Percentiles rank a stretch among this genome's conserved stretches.
phyloP scores from a whole-genome alignment of 192 early-diverging fungal genomes.

The Coemansia sp. region DNA sequence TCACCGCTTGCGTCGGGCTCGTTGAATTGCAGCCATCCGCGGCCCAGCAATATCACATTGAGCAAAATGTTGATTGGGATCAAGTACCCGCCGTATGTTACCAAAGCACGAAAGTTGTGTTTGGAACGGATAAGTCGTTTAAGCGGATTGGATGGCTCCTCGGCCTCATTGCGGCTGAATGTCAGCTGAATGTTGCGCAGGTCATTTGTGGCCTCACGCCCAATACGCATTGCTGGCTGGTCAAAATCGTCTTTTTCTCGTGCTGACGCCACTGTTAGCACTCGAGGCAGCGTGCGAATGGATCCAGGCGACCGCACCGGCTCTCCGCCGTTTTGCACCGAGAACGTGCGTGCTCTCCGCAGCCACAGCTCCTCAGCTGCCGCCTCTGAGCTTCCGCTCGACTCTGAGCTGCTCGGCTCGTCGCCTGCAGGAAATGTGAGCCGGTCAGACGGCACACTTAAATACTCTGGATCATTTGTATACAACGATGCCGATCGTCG shows the following conservation, averaged over 20 bases:
- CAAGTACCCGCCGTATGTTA: conserved; percentile 51
- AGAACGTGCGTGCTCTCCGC: conserved; percentile 37
- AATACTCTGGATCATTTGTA: not conserved
- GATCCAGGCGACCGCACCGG: conserved; percentile 9
- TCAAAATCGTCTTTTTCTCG: conserved; percentile 37
- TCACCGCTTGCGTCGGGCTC: conserved; percentile 12
- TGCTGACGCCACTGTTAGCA: conserved; percentile 25
- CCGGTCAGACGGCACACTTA: not conserved
- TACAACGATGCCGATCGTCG: not conserved
- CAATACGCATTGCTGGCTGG: conserved; percentile 33
- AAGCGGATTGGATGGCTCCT: conserved; percentile 15
- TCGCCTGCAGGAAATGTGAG: not conserved
- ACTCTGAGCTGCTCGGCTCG: conserved; percentile 8
- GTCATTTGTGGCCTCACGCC: conserved; percentile 42
- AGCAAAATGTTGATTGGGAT: conserved; percentile 53
- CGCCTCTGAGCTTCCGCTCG: conserved; percentile 9
- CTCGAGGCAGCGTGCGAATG: conserved; percentile 22
- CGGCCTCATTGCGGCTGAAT: conserved; percentile 16
- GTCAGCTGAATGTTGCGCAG: conserved; percentile 52
- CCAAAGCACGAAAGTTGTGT: conserved; percentile 54
- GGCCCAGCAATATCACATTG: conserved; percentile 49
- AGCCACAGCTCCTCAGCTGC: conserved; percentile 28
- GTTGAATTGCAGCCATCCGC: conserved; percentile 46
- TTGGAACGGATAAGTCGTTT: conserved; percentile 42
- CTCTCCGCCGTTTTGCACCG: not conserved